Base-by-base conservation (phyloP, 495 filamentous ascomycete species). In the Hypoxylon trugodes region DNA sequence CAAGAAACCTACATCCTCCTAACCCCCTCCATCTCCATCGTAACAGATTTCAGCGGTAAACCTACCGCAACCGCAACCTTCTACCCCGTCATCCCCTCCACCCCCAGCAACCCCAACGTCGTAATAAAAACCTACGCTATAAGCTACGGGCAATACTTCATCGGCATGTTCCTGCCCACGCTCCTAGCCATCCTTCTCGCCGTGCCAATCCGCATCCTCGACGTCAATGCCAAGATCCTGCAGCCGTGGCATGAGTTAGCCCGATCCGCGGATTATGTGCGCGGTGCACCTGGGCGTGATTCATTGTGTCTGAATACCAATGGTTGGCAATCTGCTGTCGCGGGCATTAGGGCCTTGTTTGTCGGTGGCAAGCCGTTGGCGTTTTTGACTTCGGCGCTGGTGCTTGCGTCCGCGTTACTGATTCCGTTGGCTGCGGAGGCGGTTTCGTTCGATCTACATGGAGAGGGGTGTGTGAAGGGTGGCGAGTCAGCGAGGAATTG, bases 171-270 rank as follows among this genome's bases (percentile, higher is more conserved):
- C 57, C 66, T 76, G 12, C 69, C 75, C 2, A 68, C 74, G 8
- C 26, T 77, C 15, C 26, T 74, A 4, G 64, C 68, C 53, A 68
- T 66, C 37, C 33, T 71, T 8, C 61, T 77, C 12, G 69, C 69
- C 1, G 69, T 76, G 19, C 71, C 74, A 1, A 56, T 77, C 15
- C 70, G 69, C 30, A 74, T 76, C 58, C 67, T 77, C 33, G 69
- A 76, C 67, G 46, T 64, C 30, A 69, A 66, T 37, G 73, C 73
- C 32, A 75, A 75, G 61, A 64, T 69, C 42, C 61, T 72, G 16
- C 70, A 75, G 63, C 75, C 75, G 0, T 77, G 69, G 70, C 71
- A 76, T 47, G 73, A 66, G 38, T 60, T 77, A 18, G 68, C 74
- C 19, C 62, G 64, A 45, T 32, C 8, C 38, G 16, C 9, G 73